Evolutionary conservation across 208 protist genomes (phyloP).

Genomic region (Zelonia costaricensis): DNA sequence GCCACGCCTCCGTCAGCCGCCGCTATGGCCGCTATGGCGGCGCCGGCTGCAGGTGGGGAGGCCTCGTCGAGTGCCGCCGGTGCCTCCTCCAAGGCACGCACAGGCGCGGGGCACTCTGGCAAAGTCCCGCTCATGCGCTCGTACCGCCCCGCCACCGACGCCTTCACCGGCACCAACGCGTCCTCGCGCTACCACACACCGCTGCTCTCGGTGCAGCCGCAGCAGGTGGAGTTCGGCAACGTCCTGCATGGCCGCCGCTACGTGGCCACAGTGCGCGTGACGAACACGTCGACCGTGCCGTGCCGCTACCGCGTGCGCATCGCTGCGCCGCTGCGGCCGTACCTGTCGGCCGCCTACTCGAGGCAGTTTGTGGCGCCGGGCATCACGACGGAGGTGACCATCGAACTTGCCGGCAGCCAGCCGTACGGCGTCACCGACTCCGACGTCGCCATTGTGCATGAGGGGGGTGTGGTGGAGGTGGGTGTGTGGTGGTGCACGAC

Average conservation of each 20-base stretch:
- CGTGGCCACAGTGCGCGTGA: constrained; percentile 41
- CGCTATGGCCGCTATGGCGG: background rate
- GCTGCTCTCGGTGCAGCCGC: constrained; percentile 23
- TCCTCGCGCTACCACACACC: constrained; percentile 24
- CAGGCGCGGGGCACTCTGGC: too few relatives aligned
- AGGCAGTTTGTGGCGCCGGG: constrained; percentile 78
- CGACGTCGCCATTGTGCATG: constrained; percentile 43
- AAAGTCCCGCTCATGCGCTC: constrained; percentile 32
- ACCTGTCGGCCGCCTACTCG: constrained; percentile 52
- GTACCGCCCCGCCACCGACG: constrained; percentile 5
- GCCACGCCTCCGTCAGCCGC: background rate
- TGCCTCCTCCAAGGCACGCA: too few relatives aligned
- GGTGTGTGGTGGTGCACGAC: constrained; percentile 39
- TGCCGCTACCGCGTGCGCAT: constrained; percentile 75
- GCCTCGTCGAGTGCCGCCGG: too few relatives aligned
- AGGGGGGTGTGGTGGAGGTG: constrained; percentile 43
- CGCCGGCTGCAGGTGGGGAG: too few relatives aligned
- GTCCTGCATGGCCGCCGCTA: constrained; percentile 53
- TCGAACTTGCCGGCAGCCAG: constrained; percentile 60
- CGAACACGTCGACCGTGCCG: constrained; percentile 77
- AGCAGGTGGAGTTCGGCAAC: constrained; percentile 49
- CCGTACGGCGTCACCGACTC: constrained; percentile 33
- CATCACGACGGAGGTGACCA: constrained; percentile 49
- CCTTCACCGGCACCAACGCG: constrained; percentile 18
- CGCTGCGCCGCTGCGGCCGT: constrained; percentile 22